Evolutionary conservation across 495 filamentous ascomycete species (phyloP).

Genomic region (Clavariopsis aquatica): DNA sequence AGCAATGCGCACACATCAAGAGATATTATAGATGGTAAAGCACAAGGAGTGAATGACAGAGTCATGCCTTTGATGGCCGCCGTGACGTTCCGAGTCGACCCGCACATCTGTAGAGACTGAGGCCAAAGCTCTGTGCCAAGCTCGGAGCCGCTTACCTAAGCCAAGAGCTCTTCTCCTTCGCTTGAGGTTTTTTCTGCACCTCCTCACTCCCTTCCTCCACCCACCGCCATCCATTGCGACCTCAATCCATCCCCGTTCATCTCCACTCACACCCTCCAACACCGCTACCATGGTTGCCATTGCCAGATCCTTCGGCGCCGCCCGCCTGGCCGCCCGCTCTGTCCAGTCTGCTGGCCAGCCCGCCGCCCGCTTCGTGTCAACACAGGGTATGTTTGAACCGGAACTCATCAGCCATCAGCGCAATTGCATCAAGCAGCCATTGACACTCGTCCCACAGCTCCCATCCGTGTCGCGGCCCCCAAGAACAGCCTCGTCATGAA

Average conservation of each 20-base stretch:
- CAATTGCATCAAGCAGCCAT: conserved; percentile 28
- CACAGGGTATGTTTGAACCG: conserved; percentile 25
- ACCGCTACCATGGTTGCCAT: conserved; percentile 37
- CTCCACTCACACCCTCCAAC: conserved; percentile 25
- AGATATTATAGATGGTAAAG: background rate
- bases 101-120: too few species aligned
- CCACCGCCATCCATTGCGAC: conserved; percentile 28
- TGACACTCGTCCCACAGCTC: conserved; percentile 19
- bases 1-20: too few species aligned
- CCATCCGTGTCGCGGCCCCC: conserved; percentile 16
- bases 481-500: conserved; percentile 38
- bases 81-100: conserved; percentile 12
- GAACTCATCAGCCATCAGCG: conserved; percentile 10
- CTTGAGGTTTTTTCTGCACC: conserved; percentile 23
- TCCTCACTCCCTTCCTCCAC: conserved; percentile 16
- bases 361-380: conserved; percentile 33
- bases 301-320: conserved; percentile 33
- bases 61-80: too few species aligned
- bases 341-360: conserved; percentile 31
- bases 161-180: conserved; percentile 5
- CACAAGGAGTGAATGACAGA: too few species aligned
- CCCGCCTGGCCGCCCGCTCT: conserved; percentile 36
- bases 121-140: conserved; percentile 13
- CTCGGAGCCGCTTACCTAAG: background rate
- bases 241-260: conserved; percentile 33